These are phyloP conservation scores for Cercospora nicotianae DNA, from an alignment of 2,329 filamentous ascomycete genomes.

Conservation along the genomic window DNA sequence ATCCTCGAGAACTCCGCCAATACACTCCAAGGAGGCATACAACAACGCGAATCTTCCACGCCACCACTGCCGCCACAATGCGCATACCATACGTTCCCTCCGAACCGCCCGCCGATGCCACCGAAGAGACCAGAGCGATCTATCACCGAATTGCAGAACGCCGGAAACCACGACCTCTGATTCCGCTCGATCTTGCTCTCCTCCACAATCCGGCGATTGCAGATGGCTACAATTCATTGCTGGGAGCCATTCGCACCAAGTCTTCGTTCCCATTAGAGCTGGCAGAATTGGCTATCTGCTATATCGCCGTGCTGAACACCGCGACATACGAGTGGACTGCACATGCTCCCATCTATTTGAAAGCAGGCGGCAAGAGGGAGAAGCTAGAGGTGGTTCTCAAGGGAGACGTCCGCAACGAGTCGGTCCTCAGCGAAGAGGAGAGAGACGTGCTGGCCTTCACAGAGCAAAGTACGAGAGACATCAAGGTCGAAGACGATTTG, in stretches of 20 bases:
- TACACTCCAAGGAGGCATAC: not conserved
- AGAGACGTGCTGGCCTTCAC: constrained; percentile 38
- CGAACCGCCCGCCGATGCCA: constrained; percentile 54
- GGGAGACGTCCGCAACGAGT: constrained; percentile 26
- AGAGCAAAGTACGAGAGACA: constrained; percentile 37
- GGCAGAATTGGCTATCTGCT: constrained; percentile 40
- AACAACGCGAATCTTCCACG: not conserved
- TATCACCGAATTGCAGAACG: constrained; percentile 65
- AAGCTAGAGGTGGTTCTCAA: constrained; percentile 33
- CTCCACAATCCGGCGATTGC: constrained; percentile 73
- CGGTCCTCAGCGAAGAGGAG: constrained; percentile 34
- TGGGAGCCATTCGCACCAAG: constrained; percentile 51
- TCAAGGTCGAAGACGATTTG: constrained; percentile 35
- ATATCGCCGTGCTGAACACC: constrained; percentile 40
- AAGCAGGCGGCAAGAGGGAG: constrained; percentile 32
- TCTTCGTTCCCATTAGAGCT: constrained; percentile 36
- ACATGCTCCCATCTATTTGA: constrained; percentile 37
- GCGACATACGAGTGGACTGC: constrained; percentile 42
- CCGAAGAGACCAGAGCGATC: constrained; percentile 51
- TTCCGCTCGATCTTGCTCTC: constrained; percentile 72
- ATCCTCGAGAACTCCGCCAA: not conserved
- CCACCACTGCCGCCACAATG: constrained; percentile 48
- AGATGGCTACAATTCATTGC: constrained; percentile 72
- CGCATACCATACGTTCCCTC: constrained; percentile 65
- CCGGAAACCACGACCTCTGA: constrained; percentile 67